These are phyloP conservation scores for Astragalus membranaceus DNA, from an alignment of 306 rosid genomes.

Conservation along the genomic window DNA sequence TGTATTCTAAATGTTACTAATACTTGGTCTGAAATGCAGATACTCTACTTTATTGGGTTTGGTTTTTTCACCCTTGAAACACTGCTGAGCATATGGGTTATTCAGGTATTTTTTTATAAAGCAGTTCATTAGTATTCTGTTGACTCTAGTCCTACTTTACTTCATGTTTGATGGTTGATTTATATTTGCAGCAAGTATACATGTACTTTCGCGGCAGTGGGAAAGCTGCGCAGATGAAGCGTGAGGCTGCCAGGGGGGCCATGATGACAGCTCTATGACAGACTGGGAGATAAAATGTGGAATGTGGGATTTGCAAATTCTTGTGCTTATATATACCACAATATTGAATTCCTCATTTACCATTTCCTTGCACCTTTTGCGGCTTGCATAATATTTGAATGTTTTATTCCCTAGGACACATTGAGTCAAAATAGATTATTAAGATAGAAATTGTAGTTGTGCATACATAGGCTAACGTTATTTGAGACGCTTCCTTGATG, in stretches of 20 bases:
- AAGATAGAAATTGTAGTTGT: conserved; percentile 19
- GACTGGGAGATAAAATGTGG: background rate
- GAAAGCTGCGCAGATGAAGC: conserved; percentile 63
- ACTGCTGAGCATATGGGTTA: conserved; percentile 74
- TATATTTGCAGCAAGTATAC: conserved; percentile 80
- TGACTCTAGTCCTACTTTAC: background rate
- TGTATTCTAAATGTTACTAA: background rate
- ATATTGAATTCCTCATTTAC: background rate
- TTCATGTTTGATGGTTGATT: conserved; percentile 11
- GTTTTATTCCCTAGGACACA: background rate
- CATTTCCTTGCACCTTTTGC: background rate
- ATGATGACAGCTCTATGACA: conserved; percentile 69
- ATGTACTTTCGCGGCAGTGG: conserved; percentile 92
- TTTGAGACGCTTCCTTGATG: conserved; percentile 3
- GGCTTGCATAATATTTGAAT: background rate
- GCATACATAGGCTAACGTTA: conserved; percentile 11
- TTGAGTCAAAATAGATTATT: background rate
- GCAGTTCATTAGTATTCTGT: background rate
- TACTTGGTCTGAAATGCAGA: conserved; percentile 35
- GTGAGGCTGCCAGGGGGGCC: conserved; percentile 62
- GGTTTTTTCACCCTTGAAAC: conserved; percentile 58
- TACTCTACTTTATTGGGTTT: conserved; percentile 73
- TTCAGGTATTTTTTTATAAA: conserved; percentile 52
- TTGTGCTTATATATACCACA: background rate
- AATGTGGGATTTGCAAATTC: conserved; percentile 5